Base-by-base conservation (phyloP, 129 eudicot genomes). In the Scalesia atractyloides region DNA sequence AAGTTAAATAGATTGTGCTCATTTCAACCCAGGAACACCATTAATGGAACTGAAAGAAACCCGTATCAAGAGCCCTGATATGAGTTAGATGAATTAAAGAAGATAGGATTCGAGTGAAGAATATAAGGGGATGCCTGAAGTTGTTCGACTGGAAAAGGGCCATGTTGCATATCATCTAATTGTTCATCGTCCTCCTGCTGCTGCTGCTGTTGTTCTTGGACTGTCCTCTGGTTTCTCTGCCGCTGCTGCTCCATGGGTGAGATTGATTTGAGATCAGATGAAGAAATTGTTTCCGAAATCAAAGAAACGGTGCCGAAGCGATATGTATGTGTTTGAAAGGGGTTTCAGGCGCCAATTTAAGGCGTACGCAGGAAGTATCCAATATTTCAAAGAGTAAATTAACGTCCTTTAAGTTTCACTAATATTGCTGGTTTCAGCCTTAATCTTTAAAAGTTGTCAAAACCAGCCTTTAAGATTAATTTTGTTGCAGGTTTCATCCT, bases 131-230 rank as follows among this genome's bases (percentile, higher is more conserved):
- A 68, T 36, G 79, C 97, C 97, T 92, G 97, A 81, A 92, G 97
- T 19, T 89, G 94, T 72, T 92, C 97, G 63, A 92, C 73, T 16
- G 97, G 97, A 47, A 77, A 83, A 82, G 97, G 96, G 56, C 96
- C 97, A 36, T 89, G 88, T 9, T 86, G 89, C 14, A 83, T 67
- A 9, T 80, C 84, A 0, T 92, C 97, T 61, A 73, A 89, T 13
- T 64, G 73, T 44, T 86, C 97, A 46, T 84, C 87, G 0, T 81
- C 62, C 51, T 80, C 78, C 19, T 37, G 82, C 20, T 79, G 82
- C 0, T 81, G 66, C 61, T 80, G 80, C 16, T 39, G 82, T 24
- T 66, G 73, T 73, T 82, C 77, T 64, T 83, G 91, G 60, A 58
- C 73, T 41, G 37, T 30, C 44, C 57, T 79, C 71, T 82, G 82